Conservation (phyloP, 2,329 filamentous ascomycete species). For the Pleomassaria siparia region DNA sequence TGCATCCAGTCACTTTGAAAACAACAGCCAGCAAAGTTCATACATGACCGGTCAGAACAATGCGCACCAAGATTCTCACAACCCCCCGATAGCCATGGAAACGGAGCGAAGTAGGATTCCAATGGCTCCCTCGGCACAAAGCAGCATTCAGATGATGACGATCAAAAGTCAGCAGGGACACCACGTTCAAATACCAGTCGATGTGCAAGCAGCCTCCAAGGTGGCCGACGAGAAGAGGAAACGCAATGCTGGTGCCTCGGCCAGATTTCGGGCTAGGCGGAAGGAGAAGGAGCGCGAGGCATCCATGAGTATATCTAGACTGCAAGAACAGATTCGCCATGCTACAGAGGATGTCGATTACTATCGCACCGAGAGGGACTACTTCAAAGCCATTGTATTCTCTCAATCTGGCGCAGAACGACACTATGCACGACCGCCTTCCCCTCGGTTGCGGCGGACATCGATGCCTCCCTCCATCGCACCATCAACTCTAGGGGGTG, state of each 20-base stretch:
- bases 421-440: slow-evolving; percentile 48
- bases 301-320: slow-evolving; percentile 65
- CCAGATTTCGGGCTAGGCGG: slow-evolving; percentile 76
- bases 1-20: slow-evolving; percentile 41
- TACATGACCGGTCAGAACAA: slow-evolving; percentile 17
- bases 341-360: slow-evolving; percentile 69
- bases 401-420: slow-evolving; percentile 57
- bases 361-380: slow-evolving; percentile 72
- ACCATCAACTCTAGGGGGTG: slow-evolving; percentile 30
- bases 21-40: slow-evolving; percentile 26
- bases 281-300: slow-evolving; percentile 81
- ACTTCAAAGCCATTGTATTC: slow-evolving; percentile 59
- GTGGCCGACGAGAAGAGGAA: slow-evolving; percentile 83
- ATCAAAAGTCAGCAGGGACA: slow-evolving; percentile 53
- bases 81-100: slow-evolving; percentile 35
- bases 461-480: slow-evolving; percentile 33
- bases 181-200: slow-evolving; percentile 66
- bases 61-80: slow-evolving; percentile 32
- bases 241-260: slow-evolving; percentile 82
- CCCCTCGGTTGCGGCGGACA: slow-evolving; percentile 42
- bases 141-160: slow-evolving; percentile 57
- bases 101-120: slow-evolving; percentile 45
- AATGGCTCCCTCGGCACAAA: slow-evolving; percentile 49
- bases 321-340: slow-evolving; percentile 70
- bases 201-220: slow-evolving; percentile 78